Percentiles rank a stretch among this genome's conserved stretches.
These are phyloP conservation scores for Knufia fluminis DNA, from an alignment of 2,329 filamentous ascomycete species.

Conservation along the genomic window DNA sequence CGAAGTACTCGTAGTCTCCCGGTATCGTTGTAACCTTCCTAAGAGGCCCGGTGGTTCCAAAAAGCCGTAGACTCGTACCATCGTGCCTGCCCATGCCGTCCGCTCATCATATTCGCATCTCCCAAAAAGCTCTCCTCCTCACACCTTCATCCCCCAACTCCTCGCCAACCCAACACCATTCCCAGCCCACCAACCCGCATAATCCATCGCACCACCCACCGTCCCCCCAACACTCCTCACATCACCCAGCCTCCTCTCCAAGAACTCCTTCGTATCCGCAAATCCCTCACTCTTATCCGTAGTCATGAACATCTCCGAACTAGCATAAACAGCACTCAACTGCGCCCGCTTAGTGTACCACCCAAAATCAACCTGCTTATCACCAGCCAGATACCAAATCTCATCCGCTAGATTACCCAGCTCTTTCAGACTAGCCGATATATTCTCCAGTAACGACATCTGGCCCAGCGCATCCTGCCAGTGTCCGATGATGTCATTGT, in stretches of 20 bases:
- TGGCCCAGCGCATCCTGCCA: constrained; percentile 91
- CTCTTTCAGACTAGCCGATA: constrained; percentile 67
- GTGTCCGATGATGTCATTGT: constrained; percentile 54
- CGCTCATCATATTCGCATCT: too few species aligned
- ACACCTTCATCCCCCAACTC: constrained; percentile 80
- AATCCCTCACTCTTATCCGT: constrained; percentile 69
- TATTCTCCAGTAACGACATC: constrained; percentile 76
- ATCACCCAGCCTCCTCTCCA: constrained; percentile 67
- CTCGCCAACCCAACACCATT: constrained; percentile 72
- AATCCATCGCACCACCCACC: constrained; percentile 58
- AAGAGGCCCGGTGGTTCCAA: too few species aligned
- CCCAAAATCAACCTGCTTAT: constrained; percentile 67
- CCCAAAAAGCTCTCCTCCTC: too few species aligned
- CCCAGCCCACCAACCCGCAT: constrained; percentile 70
- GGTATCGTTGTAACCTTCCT: too few species aligned
- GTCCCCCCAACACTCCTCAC: constrained; percentile 53
- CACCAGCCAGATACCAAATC: constrained; percentile 79
- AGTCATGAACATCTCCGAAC: constrained; percentile 87
- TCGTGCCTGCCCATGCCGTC: too few species aligned
- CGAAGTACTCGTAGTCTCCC: too few species aligned
- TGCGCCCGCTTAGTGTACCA: constrained; percentile 74
- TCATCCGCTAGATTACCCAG: constrained; percentile 79
- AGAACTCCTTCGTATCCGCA: constrained; percentile 66
- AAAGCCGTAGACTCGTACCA: too few species aligned
- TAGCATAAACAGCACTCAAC: constrained; percentile 60